phyloP scores from a whole-genome alignment of 2,329 filamentous ascomycete genomes.

The Aspergillus ustus region DNA sequence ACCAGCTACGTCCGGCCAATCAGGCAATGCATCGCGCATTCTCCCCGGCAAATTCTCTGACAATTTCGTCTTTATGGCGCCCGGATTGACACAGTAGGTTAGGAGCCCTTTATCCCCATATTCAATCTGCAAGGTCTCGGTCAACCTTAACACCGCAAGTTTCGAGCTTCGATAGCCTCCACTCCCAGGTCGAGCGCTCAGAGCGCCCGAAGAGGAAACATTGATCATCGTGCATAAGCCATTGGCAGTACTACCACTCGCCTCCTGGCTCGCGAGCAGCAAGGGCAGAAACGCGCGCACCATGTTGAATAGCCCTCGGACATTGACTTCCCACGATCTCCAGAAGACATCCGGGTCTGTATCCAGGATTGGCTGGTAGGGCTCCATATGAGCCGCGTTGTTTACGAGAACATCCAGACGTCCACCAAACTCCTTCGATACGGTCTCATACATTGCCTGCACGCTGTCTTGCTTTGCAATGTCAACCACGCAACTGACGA shows the following conservation, averaged over 20 bases:
- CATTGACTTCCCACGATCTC: slow-evolving; percentile 54
- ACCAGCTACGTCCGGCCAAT: slow-evolving; percentile 47
- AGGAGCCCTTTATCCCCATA: slow-evolving; percentile 50
- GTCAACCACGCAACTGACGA: neutral
- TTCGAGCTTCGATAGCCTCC: slow-evolving; percentile 55
- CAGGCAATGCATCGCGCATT: slow-evolving; percentile 31
- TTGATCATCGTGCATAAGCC: slow-evolving; percentile 44
- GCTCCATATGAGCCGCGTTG: slow-evolving; percentile 49
- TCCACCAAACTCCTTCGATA: neutral
- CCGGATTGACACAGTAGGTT: slow-evolving; percentile 48
- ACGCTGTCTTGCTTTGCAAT: neutral
- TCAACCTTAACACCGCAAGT: slow-evolving; percentile 55
- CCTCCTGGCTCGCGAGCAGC: slow-evolving; percentile 26
- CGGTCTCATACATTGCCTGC: neutral
- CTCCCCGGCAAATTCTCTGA: slow-evolving; percentile 34
- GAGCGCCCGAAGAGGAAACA: slow-evolving; percentile 49
- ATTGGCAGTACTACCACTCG: slow-evolving; percentile 38
- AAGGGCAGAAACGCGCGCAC: slow-evolving; percentile 54
- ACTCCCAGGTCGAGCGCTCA: slow-evolving; percentile 33
- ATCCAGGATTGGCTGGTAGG: slow-evolving; percentile 33
- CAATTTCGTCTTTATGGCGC: slow-evolving; percentile 46
- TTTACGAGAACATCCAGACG: slow-evolving; percentile 44
- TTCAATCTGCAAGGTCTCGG: slow-evolving; percentile 55
- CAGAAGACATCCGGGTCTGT: slow-evolving; percentile 46
- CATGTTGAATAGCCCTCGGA: slow-evolving; percentile 54